Evolutionary conservation across 371 early-diverging fungal genomes (phyloP).

Genomic region (Mucor piriformis): DNA sequence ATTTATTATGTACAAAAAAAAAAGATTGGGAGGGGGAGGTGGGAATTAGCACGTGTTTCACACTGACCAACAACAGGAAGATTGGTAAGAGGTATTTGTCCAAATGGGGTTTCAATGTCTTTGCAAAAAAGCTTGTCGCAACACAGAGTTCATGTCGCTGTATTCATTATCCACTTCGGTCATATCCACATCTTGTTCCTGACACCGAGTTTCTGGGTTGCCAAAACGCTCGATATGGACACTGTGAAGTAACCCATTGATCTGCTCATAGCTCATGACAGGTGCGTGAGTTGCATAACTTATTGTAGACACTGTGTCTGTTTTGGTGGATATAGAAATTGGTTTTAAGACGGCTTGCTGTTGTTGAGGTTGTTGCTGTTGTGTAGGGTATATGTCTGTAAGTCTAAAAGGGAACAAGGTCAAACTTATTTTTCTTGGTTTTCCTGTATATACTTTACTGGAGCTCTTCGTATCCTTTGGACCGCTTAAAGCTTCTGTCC

Average conservation of each 20-base stretch:
- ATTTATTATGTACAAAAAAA: background rate
- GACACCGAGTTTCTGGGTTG: slow-evolving; percentile 36
- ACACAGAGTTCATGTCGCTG: slow-evolving; percentile 9
- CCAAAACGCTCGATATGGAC: slow-evolving; percentile 31
- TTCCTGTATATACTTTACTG: slow-evolving; percentile 1
- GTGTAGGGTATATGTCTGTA: background rate
- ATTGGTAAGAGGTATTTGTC: background rate
- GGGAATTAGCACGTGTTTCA: background rate
- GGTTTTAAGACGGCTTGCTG: background rate
- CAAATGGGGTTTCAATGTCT: slow-evolving; percentile 3
- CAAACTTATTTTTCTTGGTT: too few species aligned
- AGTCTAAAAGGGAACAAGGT: too few species aligned
- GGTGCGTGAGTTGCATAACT: slow-evolving; percentile 2
- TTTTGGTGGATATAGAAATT: slow-evolving; percentile 23
- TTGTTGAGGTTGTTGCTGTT: background rate
- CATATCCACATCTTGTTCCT: slow-evolving; percentile 16
- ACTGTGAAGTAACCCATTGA: slow-evolving; percentile 25
- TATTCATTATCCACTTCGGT: slow-evolving; percentile 17
- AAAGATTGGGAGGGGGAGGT: too few species aligned
- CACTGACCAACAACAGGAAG: background rate
- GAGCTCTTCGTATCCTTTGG: slow-evolving; percentile 7
- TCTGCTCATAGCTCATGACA: slow-evolving; percentile 13
- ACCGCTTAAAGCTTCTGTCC: slow-evolving; percentile 19
- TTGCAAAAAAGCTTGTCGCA: slow-evolving; percentile 34
- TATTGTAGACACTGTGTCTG: background rate